Base-by-base conservation (phyloP, 2,329 filamentous ascomycete species). In the Fusarium palustre region DNA sequence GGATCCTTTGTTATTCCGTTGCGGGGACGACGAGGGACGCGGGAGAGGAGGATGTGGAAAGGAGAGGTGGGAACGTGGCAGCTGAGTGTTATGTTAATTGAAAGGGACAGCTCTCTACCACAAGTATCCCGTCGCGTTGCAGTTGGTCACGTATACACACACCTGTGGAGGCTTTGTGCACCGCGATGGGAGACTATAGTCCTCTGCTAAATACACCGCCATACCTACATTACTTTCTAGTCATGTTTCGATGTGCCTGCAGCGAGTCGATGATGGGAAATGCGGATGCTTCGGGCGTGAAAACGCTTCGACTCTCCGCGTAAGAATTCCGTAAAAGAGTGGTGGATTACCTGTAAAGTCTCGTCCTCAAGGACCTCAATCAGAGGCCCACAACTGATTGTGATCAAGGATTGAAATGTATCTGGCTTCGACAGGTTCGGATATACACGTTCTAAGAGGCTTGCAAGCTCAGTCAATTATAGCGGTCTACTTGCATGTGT, bases 311-410 rank as follows among this genome's bases (percentile, higher is more conserved):
- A 12, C 50, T 67, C 59, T 10, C 78, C 79, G 3, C 77, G 75
- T 13, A 84, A 66, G 59, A 81, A 85, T 55, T 85, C 83, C 4
- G 82, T 84, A 41, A 85, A 80, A 1, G 82, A 84, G 54, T 85
- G 83, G 63, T 85, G 83, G 9, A 85, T 79, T 8, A 84, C 77
- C 20, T 78, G 77, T 12, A 84, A 61, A 0, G 79, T 81, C 54
- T 83, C 82, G 49, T 85, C 81, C 20, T 82, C 79, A 4, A 81
- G 71, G 22, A 84, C 73, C 60, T 85, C 82, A 2, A 85, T 63
- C 33, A 85, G 65, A 11, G 81, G 77, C 2, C 81, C 81, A 62
- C 80, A 83, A 9, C 77, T 75, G 13, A 69, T 72, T 28, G 77
- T 71, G 13, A 82, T 74, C 7, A 81, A 65, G 2, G 73, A 54